Base-by-base conservation (phyloP, 148 eudicot species). In the Diospyros kaki region DNA sequence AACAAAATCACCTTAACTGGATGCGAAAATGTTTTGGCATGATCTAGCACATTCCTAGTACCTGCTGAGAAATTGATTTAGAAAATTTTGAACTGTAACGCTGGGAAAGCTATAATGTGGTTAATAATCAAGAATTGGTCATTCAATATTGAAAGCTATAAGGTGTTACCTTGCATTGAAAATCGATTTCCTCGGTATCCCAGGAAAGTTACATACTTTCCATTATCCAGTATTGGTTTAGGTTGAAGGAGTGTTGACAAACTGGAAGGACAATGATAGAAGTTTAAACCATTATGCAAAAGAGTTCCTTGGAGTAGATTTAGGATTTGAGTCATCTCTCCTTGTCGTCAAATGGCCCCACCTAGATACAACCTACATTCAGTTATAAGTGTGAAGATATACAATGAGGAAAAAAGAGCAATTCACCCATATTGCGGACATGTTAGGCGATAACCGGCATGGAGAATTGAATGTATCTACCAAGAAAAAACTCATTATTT, bases 311-410 rank as follows among this genome's bases (percentile, higher is more conserved):
- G 78, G 42, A 65, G 56, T 44, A 70, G 46, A 54, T 75, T 66
- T 42, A 75, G 65, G 59, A 79, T 63, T 68, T 53, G 77, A 69
- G 52, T 54, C 81, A 79, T 79, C 69, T 42, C 58, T 69, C 41
- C 59, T 65, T 12, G 51, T 38, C 69, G 54, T 18, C 44, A 45
- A 75, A 61, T 2, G 2, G 62, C 60, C 51, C 68, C n/a, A 41
- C 39, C 12, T 17, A 58, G 9, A 46, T 0, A 28, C 14, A 48
- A 73, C 67, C 28, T 6, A 18, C 68, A 46, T 70, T 9, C 6
- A 40, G 13, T 42, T 15, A 64, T 8, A 64, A 41, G 48, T 48
- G 42, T 17, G n/a, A 14, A 64, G 15, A 60, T 11, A 18, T 2
- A 17, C 18, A 17, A 60, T 60, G 28, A 60, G 64, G 64, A 60